Percentiles rank a stretch among this genome's conserved stretches.
Conservation (phyloP, 306 rosid species). For the Sicyos baderoa region DNA sequence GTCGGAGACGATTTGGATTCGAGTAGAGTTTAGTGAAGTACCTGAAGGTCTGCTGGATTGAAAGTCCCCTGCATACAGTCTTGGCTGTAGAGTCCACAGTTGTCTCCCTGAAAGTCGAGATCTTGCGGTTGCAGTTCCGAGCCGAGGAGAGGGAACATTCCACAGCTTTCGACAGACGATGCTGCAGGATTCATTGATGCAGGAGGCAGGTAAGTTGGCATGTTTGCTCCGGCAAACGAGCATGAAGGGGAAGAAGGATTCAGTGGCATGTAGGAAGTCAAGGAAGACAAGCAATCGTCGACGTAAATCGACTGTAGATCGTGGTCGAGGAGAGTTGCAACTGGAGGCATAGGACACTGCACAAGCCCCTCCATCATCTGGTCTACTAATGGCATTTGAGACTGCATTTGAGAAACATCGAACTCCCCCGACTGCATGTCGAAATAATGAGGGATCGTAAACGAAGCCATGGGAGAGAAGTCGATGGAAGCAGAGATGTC, state of each 20-base stretch:
- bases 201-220: conserved; percentile 51
- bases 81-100: conserved; percentile 52
- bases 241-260: conserved; percentile 60
- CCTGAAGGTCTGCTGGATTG: conserved; percentile 78
- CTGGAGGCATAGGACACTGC: conserved; percentile 34
- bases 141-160: conserved; percentile 51
- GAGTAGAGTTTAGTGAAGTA: conserved; percentile 25
- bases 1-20: background rate
- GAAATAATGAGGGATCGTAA: conserved; percentile 39
- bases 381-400: conserved; percentile 35
- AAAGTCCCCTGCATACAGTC: conserved; percentile 57
- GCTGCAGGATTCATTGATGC: conserved; percentile 39
- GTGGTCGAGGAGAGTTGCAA: conserved; percentile 41
- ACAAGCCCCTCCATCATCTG: conserved; percentile 52
- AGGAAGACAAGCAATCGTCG: conserved; percentile 75
- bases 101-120: conserved; percentile 74
- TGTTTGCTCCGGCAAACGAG: conserved; percentile 50
- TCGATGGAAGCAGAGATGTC: conserved; percentile 87
- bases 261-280: conserved; percentile 58
- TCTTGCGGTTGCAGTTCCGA: conserved; percentile 69
- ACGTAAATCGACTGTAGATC: conserved; percentile 48
- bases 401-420: conserved; percentile 45
- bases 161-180: conserved; percentile 53
- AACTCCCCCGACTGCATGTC: conserved; percentile 45
- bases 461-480: conserved; percentile 61